Evolutionary conservation across 495 filamentous ascomycete species (phyloP).

Genomic region (Pseudevernia furfuracea): DNA sequence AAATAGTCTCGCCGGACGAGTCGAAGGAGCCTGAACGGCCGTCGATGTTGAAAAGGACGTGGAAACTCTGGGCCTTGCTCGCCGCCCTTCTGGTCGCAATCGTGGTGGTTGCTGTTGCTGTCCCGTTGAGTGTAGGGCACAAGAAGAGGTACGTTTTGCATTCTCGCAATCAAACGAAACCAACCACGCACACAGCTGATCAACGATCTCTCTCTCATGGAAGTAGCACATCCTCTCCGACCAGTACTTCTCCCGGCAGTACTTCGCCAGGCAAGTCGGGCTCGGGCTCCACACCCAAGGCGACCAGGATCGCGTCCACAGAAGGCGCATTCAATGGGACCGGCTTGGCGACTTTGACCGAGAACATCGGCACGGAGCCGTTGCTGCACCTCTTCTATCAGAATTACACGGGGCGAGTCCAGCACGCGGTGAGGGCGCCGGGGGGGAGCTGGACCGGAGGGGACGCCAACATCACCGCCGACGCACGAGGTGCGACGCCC

Average conservation of each 20-base stretch:
- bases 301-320: conserved; percentile 6
- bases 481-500: conserved; percentile 9
- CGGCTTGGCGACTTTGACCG: not conserved
- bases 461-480: not conserved
- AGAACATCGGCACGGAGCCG: not conserved
- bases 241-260: not conserved
- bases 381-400: conserved; percentile 8
- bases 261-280: not conserved
- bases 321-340: conserved; percentile 17
- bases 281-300: not conserved
- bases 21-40: not conserved
- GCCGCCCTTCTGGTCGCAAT: not conserved
- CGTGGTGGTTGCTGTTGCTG: conserved; percentile 5
- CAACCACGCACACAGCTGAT: not conserved
- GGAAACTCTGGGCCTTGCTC: conserved; percentile 8
- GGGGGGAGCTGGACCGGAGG: conserved; percentile 10
- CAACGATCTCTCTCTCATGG: too few species aligned
- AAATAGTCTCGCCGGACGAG: not conserved
- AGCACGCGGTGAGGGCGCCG: conserved; percentile 4
- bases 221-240: not conserved
- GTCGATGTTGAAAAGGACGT: not conserved
- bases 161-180: not conserved
- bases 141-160: not conserved
- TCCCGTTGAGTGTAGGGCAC: conserved; percentile 1
- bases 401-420: conserved; percentile 1